Conservation (phyloP, 2,329 filamentous ascomycete genomes). For the Penicillium sp. region DNA sequence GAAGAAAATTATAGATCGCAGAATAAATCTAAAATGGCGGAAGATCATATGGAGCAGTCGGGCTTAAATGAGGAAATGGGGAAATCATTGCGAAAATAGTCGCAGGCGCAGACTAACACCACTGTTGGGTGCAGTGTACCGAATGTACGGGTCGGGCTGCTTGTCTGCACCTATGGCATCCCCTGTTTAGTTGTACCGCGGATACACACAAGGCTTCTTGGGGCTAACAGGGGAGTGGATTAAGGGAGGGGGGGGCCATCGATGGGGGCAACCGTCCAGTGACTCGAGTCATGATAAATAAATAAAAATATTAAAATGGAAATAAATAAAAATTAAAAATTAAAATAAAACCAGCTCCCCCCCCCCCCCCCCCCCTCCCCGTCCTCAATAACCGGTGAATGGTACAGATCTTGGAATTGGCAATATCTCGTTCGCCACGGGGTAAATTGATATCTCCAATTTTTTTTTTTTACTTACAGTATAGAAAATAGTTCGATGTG, state of each 20-base stretch:
- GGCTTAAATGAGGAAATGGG: slow-evolving; percentile 20
- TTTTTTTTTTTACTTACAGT: background rate
- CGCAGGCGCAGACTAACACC: slow-evolving; percentile 13
- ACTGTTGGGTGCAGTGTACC: slow-evolving; percentile 24
- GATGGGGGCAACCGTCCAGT: background rate
- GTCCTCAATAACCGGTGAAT: slow-evolving; percentile 15
- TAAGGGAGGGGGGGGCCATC: background rate
- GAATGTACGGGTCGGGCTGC: slow-evolving; percentile 19
- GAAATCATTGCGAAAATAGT: slow-evolving; percentile 11
- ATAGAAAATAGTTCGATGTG: background rate
- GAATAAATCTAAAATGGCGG: slow-evolving; percentile 8
- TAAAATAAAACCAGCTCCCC: too few relatives aligned
- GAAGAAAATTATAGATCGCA: slow-evolving; percentile 21
- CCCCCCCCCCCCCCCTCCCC: too few relatives aligned
- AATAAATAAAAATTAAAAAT: background rate
- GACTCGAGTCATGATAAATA: background rate
- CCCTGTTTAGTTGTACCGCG: slow-evolving; percentile 26
- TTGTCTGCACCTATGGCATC: slow-evolving; percentile 24
- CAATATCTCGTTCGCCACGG: slow-evolving; percentile 12
- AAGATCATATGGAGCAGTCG: slow-evolving; percentile 22
- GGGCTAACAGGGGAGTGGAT: slow-evolving; percentile 15
- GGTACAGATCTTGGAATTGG: background rate
- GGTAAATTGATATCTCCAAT: slow-evolving; percentile 16
- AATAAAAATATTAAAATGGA: background rate
- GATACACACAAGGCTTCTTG: slow-evolving; percentile 21